Evolutionary conservation across 352 stramenopile species (phyloP).

Genomic region (Phytophthora hybrid): DNA sequence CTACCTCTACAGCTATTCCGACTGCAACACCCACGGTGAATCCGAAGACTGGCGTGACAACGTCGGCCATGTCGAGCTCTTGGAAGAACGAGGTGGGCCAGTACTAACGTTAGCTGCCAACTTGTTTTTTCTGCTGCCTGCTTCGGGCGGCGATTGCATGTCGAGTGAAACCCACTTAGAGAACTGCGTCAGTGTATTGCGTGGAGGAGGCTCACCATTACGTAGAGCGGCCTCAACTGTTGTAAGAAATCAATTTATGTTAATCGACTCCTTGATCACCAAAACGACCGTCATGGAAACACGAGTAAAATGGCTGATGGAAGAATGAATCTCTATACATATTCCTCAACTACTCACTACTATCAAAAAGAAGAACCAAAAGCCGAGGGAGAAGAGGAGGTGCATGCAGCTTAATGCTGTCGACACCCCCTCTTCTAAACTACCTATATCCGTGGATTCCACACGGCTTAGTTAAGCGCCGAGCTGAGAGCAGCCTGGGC

Average conservation of each 20-base stretch:
- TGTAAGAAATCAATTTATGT: constrained; percentile 16
- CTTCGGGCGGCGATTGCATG: constrained; percentile 17
- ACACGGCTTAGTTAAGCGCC: constrained; percentile 53
- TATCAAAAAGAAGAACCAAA: constrained; percentile 41
- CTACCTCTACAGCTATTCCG: neutral
- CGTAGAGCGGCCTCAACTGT: constrained; percentile 11
- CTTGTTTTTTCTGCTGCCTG: constrained; percentile 15
- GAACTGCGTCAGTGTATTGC: constrained; percentile 24
- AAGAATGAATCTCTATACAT: constrained; percentile 41
- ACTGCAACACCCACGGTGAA: constrained; percentile 10
- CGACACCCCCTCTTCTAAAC: constrained; percentile 11
- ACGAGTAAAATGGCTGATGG: neutral
- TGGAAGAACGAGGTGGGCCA: constrained; percentile 26
- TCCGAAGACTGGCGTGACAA: constrained; percentile 12
- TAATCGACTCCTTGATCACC: neutral
- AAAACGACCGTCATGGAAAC: neutral
- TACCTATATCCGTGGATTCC: constrained; percentile 27
- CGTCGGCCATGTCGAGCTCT: constrained; percentile 9
- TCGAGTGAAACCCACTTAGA: constrained; percentile 48
- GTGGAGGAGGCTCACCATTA: constrained; percentile 18
- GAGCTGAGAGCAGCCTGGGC: constrained; percentile 72
- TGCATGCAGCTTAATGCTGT: constrained; percentile 1
- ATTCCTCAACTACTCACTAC: constrained; percentile 44
- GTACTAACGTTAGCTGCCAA: constrained; percentile 14
- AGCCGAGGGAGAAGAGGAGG: constrained; percentile 10